phyloP scores from a whole-genome alignment of 1,139 yeast species.

The Arxiozyma slooffiae region DNA sequence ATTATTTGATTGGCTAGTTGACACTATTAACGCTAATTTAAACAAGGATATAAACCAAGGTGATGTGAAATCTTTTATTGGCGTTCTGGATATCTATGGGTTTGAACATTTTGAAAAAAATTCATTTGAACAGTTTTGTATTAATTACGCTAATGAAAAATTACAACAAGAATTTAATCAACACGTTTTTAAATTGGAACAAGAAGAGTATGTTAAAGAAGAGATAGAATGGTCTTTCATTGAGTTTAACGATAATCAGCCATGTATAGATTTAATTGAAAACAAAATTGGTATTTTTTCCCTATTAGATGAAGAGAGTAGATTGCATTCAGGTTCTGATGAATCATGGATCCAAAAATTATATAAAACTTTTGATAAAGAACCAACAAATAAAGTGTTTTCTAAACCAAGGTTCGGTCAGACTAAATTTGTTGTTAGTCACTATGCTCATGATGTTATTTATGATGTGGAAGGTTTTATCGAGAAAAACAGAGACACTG shows the following conservation, averaged over 20 bases:
- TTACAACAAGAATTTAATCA: constrained; percentile 96
- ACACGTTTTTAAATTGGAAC: constrained; percentile 93
- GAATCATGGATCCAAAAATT: constrained; percentile 87
- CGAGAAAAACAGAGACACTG: constrained; percentile 95
- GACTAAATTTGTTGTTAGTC: constrained; percentile 80
- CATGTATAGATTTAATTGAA: constrained; percentile 90
- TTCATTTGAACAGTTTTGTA: constrained; percentile 95
- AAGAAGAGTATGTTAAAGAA: constrained; percentile 86
- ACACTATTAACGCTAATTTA: constrained; percentile 67
- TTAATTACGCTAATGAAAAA: constrained; percentile 95
- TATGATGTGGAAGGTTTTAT: constrained; percentile 92
- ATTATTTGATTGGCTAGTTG: constrained; percentile 90
- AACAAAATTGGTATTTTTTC: constrained; percentile 80
- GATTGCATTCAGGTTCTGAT: constrained; percentile 90
- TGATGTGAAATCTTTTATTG: constrained; percentile 63
- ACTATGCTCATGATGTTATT: constrained; percentile 88
- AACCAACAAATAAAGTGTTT: constrained; percentile 70
- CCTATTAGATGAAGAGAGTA: constrained; percentile 86
- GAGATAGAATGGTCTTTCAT: constrained; percentile 96
- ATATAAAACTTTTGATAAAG: constrained; percentile 74
- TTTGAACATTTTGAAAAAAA: constrained; percentile 92
- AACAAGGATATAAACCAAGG: constrained; percentile 53
- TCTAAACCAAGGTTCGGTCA: constrained; percentile 93
- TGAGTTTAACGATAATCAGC: constrained; percentile 94
- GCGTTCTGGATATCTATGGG: constrained; percentile 95